Evolutionary conservation across 2,329 filamentous ascomycete genomes (phyloP).

Genomic region (Ilyonectria sp.): DNA sequence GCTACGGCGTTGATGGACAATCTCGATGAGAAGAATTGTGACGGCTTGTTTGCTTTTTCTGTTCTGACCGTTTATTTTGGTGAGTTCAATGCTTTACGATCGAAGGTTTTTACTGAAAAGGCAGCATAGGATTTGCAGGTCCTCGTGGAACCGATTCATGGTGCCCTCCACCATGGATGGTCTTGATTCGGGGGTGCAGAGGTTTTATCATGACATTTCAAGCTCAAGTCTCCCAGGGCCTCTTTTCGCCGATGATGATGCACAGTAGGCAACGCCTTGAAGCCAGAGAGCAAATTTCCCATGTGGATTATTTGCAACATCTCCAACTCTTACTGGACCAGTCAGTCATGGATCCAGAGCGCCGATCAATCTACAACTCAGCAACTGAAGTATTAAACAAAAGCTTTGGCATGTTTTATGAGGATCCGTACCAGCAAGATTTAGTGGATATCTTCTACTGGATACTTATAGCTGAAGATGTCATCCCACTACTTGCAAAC

Average conservation of each 20-base stretch:
- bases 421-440: conserved; percentile 10
- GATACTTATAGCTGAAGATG: neutral
- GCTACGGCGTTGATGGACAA: conserved; percentile 7
- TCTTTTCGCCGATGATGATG: conserved; percentile 9
- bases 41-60: conserved; percentile 16
- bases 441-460: conserved; percentile 16
- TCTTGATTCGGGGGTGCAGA: conserved; percentile 11
- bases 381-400: conserved; percentile 5
- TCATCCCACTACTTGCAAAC: conserved; percentile 4
- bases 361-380: neutral
- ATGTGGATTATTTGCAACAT: conserved; percentile 7
- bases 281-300: neutral
- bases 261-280: neutral
- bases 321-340: neutral
- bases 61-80: conserved; percentile 18
- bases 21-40: conserved; percentile 2
- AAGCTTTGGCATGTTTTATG: conserved; percentile 16
- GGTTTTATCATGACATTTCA: neutral
- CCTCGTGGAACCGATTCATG: neutral
- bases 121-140: conserved; percentile 7
- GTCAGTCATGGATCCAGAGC: neutral
- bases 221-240: neutral
- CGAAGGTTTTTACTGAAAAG: neutral
- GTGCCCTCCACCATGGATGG: conserved; percentile 16
- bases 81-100: neutral